Conservation (phyloP, 2,329 filamentous ascomycete species). For the Mycogone perniciosa region DNA sequence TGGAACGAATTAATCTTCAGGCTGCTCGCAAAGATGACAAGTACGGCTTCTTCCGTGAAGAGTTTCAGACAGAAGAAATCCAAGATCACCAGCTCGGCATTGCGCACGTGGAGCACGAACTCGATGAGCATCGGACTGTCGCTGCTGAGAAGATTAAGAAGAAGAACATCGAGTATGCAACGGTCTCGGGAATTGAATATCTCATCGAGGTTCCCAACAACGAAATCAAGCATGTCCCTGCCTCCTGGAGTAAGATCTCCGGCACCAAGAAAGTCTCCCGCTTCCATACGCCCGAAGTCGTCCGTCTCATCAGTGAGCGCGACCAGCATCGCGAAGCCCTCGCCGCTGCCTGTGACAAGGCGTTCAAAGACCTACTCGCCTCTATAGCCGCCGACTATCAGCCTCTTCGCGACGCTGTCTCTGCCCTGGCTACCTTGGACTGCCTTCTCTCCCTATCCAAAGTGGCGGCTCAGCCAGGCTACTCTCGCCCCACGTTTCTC, state of each 20-base stretch:
- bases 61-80: slow-evolving; percentile 83
- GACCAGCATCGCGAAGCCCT: slow-evolving; percentile 94
- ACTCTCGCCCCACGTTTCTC: slow-evolving; percentile 67
- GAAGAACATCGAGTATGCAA: slow-evolving; percentile 68
- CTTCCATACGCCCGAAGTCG: slow-evolving; percentile 89
- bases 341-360: slow-evolving; percentile 81
- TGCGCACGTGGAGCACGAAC: slow-evolving; percentile 81
- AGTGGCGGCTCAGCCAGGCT: slow-evolving; percentile 80
- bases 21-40: slow-evolving; percentile 86
- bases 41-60: slow-evolving; percentile 85
- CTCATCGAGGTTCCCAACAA: slow-evolving; percentile 85
- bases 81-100: slow-evolving; percentile 86
- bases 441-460: slow-evolving; percentile 81
- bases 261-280: slow-evolving; percentile 88
- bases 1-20: slow-evolving; percentile 78
- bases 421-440: slow-evolving; percentile 80
- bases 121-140: slow-evolving; percentile 66
- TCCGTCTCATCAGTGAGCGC: slow-evolving; percentile 74
- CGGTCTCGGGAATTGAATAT: slow-evolving; percentile 86
- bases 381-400: slow-evolving; percentile 82
- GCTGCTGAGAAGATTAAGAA: slow-evolving; percentile 68
- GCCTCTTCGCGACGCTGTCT: slow-evolving; percentile 78
- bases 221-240: slow-evolving; percentile 79
- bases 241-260: slow-evolving; percentile 90
- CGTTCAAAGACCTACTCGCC: slow-evolving; percentile 65